Evolutionary conservation across 495 filamentous ascomycete genomes (phyloP).

Genomic region (Echria macrotheca): DNA sequence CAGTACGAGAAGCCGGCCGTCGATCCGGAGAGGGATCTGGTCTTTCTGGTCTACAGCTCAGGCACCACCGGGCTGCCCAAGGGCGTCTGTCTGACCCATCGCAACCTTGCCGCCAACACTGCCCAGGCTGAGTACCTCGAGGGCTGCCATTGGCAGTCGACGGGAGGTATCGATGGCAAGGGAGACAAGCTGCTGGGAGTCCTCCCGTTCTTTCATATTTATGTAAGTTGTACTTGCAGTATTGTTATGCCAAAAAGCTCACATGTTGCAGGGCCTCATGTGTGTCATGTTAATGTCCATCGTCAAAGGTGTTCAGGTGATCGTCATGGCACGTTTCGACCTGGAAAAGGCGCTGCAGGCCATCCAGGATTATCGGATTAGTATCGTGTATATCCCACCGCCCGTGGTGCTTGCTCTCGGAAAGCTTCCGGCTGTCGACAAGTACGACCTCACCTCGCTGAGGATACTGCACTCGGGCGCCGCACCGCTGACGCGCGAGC

Average conservation of each 20-base stretch:
- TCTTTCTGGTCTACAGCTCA: slow-evolving; percentile 73
- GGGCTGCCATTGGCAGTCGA: slow-evolving; percentile 51
- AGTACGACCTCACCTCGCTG: slow-evolving; percentile 74
- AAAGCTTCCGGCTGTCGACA: slow-evolving; percentile 68
- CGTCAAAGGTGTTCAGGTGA: slow-evolving; percentile 59
- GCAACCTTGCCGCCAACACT: slow-evolving; percentile 72
- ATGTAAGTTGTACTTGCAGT: no score
- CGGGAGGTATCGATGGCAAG: slow-evolving; percentile 54
- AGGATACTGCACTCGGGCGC: slow-evolving; percentile 87
- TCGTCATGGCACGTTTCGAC: slow-evolving; percentile 83
- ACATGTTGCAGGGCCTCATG: no score
- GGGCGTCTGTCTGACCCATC: slow-evolving; percentile 83
- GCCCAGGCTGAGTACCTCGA: slow-evolving; percentile 52
- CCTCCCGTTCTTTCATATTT: slow-evolving; percentile 91
- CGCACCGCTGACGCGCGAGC: slow-evolving; percentile 77
- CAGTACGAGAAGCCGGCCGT: slow-evolving; percentile 39
- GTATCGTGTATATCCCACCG: slow-evolving; percentile 77
- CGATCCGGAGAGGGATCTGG: slow-evolving; percentile 53
- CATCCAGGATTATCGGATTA: slow-evolving; percentile 69
- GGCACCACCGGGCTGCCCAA: slow-evolving; percentile 93
- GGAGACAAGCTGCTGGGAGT: slow-evolving; percentile 74
- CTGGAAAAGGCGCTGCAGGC: slow-evolving; percentile 69
- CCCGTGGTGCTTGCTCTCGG: slow-evolving; percentile 76
- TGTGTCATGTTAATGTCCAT: slow-evolving; percentile 39
- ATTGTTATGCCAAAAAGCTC: no score